A percentile compares a stretch with the other conserved stretches of the same genome.
Evolutionary conservation across 2,329 filamentous ascomycete genomes (phyloP).

Genomic region (Arthrobotrys musiformis): DNA sequence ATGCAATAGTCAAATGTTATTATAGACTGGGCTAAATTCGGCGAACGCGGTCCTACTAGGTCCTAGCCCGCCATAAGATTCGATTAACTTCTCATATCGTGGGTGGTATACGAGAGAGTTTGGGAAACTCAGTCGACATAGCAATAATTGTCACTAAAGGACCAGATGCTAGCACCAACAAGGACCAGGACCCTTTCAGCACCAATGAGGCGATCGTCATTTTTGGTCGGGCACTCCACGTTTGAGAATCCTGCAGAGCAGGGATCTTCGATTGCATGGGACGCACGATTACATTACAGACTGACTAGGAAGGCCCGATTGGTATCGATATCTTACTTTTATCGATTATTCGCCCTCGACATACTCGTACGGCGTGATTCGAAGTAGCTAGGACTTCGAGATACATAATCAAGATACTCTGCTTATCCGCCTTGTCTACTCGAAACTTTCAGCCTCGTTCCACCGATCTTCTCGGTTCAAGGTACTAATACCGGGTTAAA

Average conservation of each 20-base stretch:
- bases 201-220: slow-evolving; percentile 20
- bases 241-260: slow-evolving; percentile 49
- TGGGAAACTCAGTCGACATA: slow-evolving; percentile 14
- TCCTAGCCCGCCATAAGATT: background rate
- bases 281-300: slow-evolving; percentile 16
- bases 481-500: slow-evolving; percentile 25
- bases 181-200: background rate
- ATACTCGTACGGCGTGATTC: background rate
- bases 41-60: slow-evolving; percentile 28
- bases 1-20: slow-evolving; percentile 30
- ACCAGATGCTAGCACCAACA: background rate
- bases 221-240: slow-evolving; percentile 25
- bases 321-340: slow-evolving; percentile 36
- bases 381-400: slow-evolving; percentile 12
- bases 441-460: slow-evolving; percentile 17
- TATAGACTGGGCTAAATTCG: slow-evolving; percentile 47
- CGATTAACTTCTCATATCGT: slow-evolving; percentile 7
- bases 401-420: background rate
- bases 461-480: slow-evolving; percentile 21
- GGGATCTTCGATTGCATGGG: slow-evolving; percentile 48
- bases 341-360: slow-evolving; percentile 16
- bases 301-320: background rate
- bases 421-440: slow-evolving; percentile 20
- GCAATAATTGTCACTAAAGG: background rate
- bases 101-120: slow-evolving; percentile 17